Evolutionary conservation across 2,329 filamentous ascomycete genomes (phyloP).

Genomic region (Fusarium clavum): DNA sequence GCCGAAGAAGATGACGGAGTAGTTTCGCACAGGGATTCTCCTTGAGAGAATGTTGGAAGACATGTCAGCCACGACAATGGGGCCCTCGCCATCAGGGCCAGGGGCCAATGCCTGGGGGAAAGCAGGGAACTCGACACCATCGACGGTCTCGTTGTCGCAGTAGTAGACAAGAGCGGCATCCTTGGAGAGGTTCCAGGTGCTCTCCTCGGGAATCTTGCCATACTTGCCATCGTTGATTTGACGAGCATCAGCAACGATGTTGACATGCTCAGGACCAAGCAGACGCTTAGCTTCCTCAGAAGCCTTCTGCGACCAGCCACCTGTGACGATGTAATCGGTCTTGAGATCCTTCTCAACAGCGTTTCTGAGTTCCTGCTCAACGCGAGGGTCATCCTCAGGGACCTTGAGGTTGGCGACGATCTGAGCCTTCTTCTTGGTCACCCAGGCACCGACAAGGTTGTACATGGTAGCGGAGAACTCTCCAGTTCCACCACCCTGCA

Average conservation of each 20-base stretch:
- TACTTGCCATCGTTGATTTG: conserved; percentile 82
- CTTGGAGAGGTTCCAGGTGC: conserved; percentile 78
- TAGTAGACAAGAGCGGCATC: conserved; percentile 83
- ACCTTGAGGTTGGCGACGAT: conserved; percentile 67
- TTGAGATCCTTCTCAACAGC: conserved; percentile 77
- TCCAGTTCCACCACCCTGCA: conserved; percentile 87
- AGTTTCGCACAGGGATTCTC: conserved; percentile 80
- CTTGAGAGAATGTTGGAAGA: conserved; percentile 91
- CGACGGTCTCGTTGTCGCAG: conserved; percentile 94
- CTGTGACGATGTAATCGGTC: conserved; percentile 91
- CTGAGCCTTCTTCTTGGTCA: conserved; percentile 72
- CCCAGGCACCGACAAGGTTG: conserved; percentile 87
- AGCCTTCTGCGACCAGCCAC: conserved; percentile 89
- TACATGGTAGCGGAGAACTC: conserved; percentile 87
- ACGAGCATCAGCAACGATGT: conserved; percentile 75
- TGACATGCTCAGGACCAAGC: conserved; percentile 81
- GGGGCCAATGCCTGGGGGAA: conserved; percentile 74
- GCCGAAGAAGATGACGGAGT: conserved; percentile 87
- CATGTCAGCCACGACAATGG: conserved; percentile 92
- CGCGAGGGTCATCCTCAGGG: conserved; percentile 60
- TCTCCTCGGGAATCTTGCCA: conserved; percentile 82
- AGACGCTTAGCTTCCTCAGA: conserved; percentile 84
- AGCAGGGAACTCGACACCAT: conserved; percentile 89
- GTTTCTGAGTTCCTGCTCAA: conserved; percentile 69
- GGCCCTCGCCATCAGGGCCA: conserved; percentile 69